Evolutionary conservation across 495 filamentous ascomycete species (phyloP).

Genomic region (Tuber indicum): DNA sequence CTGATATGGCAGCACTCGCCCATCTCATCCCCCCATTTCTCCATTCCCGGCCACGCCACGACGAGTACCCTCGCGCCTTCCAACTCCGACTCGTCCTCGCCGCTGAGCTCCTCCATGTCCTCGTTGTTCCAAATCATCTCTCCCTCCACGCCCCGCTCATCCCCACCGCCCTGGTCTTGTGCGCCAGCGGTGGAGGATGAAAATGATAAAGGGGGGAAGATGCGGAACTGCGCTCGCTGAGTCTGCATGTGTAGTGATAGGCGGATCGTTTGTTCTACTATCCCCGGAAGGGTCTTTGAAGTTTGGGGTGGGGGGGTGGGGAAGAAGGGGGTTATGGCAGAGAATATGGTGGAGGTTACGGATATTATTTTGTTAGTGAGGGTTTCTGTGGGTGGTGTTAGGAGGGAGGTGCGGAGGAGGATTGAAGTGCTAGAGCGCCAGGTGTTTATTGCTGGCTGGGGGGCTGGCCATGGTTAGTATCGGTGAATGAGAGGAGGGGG

Average conservation of each 20-base stretch:
- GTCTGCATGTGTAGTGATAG: conserved; percentile 25
- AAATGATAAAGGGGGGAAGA: background rate
- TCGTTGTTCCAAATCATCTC: conserved; percentile 21
- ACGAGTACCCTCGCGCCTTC: conserved; percentile 20
- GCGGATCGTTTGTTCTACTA: conserved; percentile 27
- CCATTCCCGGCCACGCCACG: conserved; percentile 30
- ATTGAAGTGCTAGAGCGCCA: conserved; percentile 25
- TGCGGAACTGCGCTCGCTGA: conserved; percentile 25
- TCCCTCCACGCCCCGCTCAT: background rate
- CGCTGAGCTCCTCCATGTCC: conserved; percentile 30
- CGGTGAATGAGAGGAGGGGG: background rate
- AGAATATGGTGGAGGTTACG: conserved; percentile 17
- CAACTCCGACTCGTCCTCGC: conserved; percentile 21
- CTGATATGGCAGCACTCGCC: conserved; percentile 23
- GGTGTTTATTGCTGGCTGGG: conserved; percentile 12
- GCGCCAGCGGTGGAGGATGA: background rate
- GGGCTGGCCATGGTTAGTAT: conserved; percentile 10
- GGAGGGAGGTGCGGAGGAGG: conserved; percentile 23
- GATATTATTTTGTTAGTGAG: conserved; percentile 5
- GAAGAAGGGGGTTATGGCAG: conserved; percentile 14
- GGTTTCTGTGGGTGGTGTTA: conserved; percentile 13
- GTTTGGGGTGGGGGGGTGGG: conserved; percentile 15
- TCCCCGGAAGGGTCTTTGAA: conserved; percentile 24
- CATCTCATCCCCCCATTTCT: conserved; percentile 36
- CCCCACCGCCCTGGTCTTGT: background rate